A percentile compares a stretch with the other conserved stretches of the same genome.
Evolutionary conservation across 768 basidiomycete species (phyloP).

Genomic region (Neoboletus magnificus): DNA sequence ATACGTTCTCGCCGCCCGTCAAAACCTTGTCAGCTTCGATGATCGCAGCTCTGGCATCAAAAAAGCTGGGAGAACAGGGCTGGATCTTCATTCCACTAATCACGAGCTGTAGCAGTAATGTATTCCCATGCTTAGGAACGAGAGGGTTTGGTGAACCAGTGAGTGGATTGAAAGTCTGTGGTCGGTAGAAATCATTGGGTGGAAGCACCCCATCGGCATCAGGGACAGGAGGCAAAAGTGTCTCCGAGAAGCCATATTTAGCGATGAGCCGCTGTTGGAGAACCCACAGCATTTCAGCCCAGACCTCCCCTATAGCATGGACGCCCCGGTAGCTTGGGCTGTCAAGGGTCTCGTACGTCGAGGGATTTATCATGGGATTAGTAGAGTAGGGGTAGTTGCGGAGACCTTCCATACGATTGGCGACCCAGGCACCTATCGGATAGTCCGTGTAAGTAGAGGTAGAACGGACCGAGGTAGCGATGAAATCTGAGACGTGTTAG

Average conservation of each 20-base stretch:
- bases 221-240: no score
- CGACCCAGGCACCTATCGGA: constrained; percentile 94
- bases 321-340: constrained; percentile 93
- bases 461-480: constrained; percentile 86
- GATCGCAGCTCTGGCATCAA: no score
- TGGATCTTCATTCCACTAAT: no score
- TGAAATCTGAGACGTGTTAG: constrained; percentile 49
- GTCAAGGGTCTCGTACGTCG: constrained; percentile 92
- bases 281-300: constrained; percentile 90
- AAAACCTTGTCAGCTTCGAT: no score
- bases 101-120: no score
- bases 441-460: constrained; percentile 70
- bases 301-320: constrained; percentile 90
- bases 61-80: no score
- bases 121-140: no score
- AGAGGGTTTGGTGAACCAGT: no score
- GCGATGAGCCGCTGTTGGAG: constrained; percentile 55
- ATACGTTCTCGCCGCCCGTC: no score
- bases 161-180: no score
- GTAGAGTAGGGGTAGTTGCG: constrained; percentile 87
- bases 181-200: no score
- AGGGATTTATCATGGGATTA: constrained; percentile 76
- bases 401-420: constrained; percentile 72
- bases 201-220: no score
- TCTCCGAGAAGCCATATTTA: constrained; percentile 68